Base-by-base conservation (phyloP, 345 rosid genomes). In the Salix udensis region DNA sequence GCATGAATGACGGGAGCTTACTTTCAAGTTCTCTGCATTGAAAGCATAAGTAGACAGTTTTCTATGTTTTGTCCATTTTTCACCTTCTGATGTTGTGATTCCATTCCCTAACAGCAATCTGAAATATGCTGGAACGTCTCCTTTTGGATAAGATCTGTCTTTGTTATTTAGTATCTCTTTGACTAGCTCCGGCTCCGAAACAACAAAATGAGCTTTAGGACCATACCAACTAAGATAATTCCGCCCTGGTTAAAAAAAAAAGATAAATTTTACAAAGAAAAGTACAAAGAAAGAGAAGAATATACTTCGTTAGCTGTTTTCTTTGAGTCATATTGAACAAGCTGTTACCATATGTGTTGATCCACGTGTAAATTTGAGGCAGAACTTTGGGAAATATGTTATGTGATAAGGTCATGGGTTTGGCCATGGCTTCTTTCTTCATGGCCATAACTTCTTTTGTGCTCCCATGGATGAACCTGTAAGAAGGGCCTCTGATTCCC, bases 1-100 rank as follows among this genome's bases (percentile, higher is more conserved):
- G 18, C 16, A 14, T 12, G 50, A 14, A 46, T 46, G 50, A 46
- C 0, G 50, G 50, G 4, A 34, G n/a, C 4, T 74, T 83, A 86
- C 89, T 67, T 80, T 85, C 70, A 89, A 76, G 83, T 78, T 65
- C 40, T 89, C 86, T 1, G 82, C 80, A 77, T 85, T 85, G 76
- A 89, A 89, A 62, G 87, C 88, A 34, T 81, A 75, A 70, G 86
- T 86, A 67, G 89, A 85, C 53, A 87, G 52, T 81, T 82, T 89
- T 37, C 89, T 80, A 18, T 67, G 68, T 66, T 62, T 87, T 8
- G 3, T 69, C 89, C 92, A 89, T 77, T 86, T 89, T 14, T 79
- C 84, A 7, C 86, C 86, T 26, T 39, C 48, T 0, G 85, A 21
- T 4, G 79, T 26, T 21, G 73, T 73, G 5, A 84, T 76, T 13